These are phyloP conservation scores for Neonectria coccinea DNA, from an alignment of 2,329 filamentous ascomycete genomes.

Conservation along the genomic window DNA sequence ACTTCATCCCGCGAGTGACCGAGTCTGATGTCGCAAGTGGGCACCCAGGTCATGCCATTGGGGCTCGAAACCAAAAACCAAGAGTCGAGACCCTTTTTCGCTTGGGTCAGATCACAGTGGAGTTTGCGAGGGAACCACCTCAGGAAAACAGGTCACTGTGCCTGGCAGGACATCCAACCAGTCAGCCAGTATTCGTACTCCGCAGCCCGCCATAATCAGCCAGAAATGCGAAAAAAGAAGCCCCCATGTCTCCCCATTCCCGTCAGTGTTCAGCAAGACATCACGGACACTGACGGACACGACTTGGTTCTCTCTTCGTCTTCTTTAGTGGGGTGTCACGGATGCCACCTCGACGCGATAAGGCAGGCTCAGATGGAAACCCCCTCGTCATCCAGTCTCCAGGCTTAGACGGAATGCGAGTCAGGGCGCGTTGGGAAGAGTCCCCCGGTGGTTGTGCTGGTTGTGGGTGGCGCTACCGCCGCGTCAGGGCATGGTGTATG, in stretches of 20 bases:
- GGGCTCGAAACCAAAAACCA: slow-evolving; percentile 14
- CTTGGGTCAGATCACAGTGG: not conserved
- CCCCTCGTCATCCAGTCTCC: not conserved
- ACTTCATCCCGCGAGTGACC: not conserved
- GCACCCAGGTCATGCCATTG: slow-evolving; percentile 11
- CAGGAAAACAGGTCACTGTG: slow-evolving; percentile 1
- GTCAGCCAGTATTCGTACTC: not conserved
- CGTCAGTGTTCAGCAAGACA: not conserved
- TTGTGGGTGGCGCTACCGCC: slow-evolving; percentile 11
- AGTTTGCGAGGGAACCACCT: not conserved
- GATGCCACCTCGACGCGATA: not conserved
- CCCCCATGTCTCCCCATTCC: not conserved
- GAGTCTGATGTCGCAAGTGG: slow-evolving; percentile 21
- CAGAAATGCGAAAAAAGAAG: not conserved
- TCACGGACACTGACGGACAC: not conserved
- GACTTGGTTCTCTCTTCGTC: not conserved
- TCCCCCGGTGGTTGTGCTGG: slow-evolving; percentile 4
- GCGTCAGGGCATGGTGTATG: slow-evolving; percentile 16
- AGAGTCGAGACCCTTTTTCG: slow-evolving; percentile 4
- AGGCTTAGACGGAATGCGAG: not conserved
- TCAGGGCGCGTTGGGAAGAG: not conserved
- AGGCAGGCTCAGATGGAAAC: not conserved
- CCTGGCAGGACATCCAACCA: not conserved
- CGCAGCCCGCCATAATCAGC: not conserved
- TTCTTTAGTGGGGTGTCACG: not conserved